Percentiles rank a stretch among this genome's conserved stretches.
These are phyloP conservation scores for Dendrobium chrysotoxum DNA, from an alignment of 106 monocot species.

Conservation along the genomic window DNA sequence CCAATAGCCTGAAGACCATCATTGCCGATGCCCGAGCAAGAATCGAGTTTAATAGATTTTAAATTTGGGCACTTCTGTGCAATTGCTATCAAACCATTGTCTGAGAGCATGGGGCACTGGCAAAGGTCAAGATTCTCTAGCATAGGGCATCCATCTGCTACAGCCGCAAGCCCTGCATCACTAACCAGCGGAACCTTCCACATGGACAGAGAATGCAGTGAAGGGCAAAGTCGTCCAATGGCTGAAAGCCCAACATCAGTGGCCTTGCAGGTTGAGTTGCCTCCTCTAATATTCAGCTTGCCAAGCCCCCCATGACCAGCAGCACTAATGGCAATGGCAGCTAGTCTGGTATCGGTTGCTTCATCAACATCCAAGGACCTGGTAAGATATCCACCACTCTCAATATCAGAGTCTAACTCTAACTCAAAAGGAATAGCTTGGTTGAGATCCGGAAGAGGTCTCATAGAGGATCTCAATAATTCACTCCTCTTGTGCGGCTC, in stretches of 20 bases:
- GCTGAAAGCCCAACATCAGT: conserved; percentile 62
- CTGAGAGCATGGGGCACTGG: conserved; percentile 57
- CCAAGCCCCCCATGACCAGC: conserved; percentile 41
- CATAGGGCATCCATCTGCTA: conserved; percentile 58
- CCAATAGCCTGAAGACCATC: conserved; percentile 60
- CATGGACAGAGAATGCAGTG: conserved; percentile 43
- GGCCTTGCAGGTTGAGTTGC: conserved; percentile 31
- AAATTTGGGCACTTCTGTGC: conserved; percentile 67
- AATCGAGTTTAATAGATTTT: conserved; percentile 35
- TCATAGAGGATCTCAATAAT: not conserved
- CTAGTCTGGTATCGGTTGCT: conserved; percentile 58
- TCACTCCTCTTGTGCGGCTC: not conserved
- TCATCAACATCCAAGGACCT: conserved; percentile 47
- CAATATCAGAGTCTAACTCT: conserved; percentile 11
- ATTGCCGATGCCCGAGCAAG: conserved; percentile 48
- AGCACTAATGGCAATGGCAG: conserved; percentile 40
- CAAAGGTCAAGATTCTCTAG: conserved; percentile 65
- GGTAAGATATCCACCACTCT: conserved; percentile 18
- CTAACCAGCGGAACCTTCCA: conserved; percentile 53
- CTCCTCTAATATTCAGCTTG: conserved; percentile 49
- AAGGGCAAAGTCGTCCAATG: conserved; percentile 52
- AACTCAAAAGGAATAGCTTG: conserved; percentile 6
- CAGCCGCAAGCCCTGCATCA: conserved; percentile 52
- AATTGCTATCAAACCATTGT: conserved; percentile 54
- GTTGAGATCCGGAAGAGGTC: conserved; percentile 43